A percentile compares a stretch with the other conserved stretches of the same genome.
phyloP scores from a whole-genome alignment of 1,284 basidiomycete genomes.

The Marasmius sp. region DNA sequence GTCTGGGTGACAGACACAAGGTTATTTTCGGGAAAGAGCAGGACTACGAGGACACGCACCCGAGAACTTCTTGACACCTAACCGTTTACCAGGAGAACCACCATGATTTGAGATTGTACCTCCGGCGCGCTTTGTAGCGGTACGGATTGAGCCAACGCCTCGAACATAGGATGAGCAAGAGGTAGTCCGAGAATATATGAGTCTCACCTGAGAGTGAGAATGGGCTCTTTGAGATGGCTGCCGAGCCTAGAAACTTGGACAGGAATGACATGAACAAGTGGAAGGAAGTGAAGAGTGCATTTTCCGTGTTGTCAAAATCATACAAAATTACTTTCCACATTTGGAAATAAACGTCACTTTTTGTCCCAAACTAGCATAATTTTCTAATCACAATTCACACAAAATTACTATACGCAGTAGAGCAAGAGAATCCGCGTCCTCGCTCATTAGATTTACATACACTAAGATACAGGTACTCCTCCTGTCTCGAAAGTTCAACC shows the following conservation, averaged over 20 bases:
- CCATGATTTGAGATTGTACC: conserved; percentile 90
- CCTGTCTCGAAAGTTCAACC: no score
- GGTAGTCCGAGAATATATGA: conserved; percentile 12
- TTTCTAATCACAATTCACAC: no score
- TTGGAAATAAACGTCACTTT: no score
- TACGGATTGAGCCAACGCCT: conserved; percentile 72
- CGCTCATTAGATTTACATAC: no score
- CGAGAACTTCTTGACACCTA: conserved; percentile 94
- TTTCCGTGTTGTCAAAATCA: not conserved
- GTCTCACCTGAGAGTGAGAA: conserved; percentile 43
- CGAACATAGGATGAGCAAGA: conserved; percentile 11
- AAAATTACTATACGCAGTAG: no score
- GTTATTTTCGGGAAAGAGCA: not conserved
- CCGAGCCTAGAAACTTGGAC: not conserved
- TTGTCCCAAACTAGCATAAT: no score
- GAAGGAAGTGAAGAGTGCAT: not conserved
- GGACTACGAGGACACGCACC: conserved; percentile 47
- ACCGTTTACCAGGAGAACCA: conserved; percentile 85
- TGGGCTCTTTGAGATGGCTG: conserved; percentile 4
- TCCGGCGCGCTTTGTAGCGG: conserved; percentile 92
- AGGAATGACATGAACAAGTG: not conserved
- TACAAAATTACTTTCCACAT: no score
- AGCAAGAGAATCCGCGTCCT: no score
- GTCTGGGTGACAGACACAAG: conserved; percentile 40
- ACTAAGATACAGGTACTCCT: no score